phyloP scores from a whole-genome alignment of 164 flowering plant species.

The Vitis cinerea region DNA sequence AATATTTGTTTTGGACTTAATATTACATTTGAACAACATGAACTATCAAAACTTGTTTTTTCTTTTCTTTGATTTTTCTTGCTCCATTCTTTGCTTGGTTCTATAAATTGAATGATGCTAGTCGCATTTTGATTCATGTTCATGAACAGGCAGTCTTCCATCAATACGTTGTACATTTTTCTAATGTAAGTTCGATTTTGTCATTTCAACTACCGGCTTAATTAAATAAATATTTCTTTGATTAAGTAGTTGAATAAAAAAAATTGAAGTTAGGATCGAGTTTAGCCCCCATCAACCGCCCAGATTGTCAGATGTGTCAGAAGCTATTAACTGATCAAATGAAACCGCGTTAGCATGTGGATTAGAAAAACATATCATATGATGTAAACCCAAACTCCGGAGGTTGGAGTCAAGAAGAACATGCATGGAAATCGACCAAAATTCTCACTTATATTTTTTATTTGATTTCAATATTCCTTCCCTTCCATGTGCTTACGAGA shows the following conservation, averaged over 20 bases:
- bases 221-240: too few species aligned
- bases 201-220: too few species aligned
- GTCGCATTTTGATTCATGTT: too few species aligned
- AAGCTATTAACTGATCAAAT: not conserved
- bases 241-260: too few species aligned
- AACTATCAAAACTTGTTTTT: not conserved
- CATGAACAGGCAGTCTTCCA: too few species aligned
- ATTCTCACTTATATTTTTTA: conserved; percentile 16
- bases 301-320: not conserved
- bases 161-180: too few species aligned
- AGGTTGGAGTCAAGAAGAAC: conserved; percentile 18
- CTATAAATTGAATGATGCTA: not conserved
- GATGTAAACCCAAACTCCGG: not conserved
- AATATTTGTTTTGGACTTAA: not conserved
- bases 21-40: too few species aligned
- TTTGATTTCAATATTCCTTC: not conserved
- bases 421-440: conserved; percentile 27
- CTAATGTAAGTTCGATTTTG: too few species aligned
- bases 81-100: not conserved
- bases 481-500: not conserved
- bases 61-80: not conserved
- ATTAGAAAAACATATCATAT: not conserved
- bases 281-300: not conserved
- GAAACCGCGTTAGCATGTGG: conserved; percentile 9
- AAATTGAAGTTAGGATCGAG: too few species aligned